Conservation (phyloP, 495 filamentous ascomycete species). For the Podospora fimiseda region DNA sequence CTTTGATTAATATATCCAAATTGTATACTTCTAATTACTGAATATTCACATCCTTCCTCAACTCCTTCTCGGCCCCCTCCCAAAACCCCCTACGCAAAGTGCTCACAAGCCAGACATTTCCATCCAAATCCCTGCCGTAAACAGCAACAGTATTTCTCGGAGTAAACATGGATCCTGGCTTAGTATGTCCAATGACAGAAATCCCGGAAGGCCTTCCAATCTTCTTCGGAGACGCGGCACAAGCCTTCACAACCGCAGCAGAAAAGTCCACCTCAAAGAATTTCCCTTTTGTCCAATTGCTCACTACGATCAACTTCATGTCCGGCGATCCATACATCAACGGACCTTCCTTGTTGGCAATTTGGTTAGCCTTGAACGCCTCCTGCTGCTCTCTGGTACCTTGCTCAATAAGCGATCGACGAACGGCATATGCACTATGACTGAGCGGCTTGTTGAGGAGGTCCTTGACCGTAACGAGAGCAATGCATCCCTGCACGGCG, state of each 20-base stretch:
- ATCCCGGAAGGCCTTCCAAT: not conserved
- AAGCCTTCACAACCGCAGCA: no score
- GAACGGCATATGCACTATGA: conserved; percentile 31
- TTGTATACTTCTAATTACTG: no score
- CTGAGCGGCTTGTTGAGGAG: conserved; percentile 36
- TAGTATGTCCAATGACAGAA: not conserved
- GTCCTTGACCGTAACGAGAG: conserved; percentile 29
- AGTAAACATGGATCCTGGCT: not conserved
- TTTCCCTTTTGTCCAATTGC: conserved; percentile 40
- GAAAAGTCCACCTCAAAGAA: conserved; percentile 40
- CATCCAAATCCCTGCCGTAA: not conserved
- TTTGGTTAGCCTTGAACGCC: conserved; percentile 25
- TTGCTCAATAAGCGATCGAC: conserved; percentile 37
- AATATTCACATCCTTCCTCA: not conserved
- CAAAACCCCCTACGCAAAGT: not conserved
- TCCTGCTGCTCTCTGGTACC: conserved; percentile 41
- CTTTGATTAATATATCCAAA: no score
- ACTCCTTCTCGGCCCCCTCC: not conserved
- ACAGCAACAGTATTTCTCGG: not conserved
- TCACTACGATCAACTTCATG: conserved; percentile 36
- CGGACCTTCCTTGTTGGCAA: conserved; percentile 23
- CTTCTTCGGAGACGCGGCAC: not conserved
- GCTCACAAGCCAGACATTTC: not conserved
- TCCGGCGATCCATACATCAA: conserved; percentile 37
- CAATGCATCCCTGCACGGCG: conserved; percentile 24